These are phyloP conservation scores for Globisporangium middletonii DNA, from an alignment of 352 stramenopile species.

Conservation along the genomic window DNA sequence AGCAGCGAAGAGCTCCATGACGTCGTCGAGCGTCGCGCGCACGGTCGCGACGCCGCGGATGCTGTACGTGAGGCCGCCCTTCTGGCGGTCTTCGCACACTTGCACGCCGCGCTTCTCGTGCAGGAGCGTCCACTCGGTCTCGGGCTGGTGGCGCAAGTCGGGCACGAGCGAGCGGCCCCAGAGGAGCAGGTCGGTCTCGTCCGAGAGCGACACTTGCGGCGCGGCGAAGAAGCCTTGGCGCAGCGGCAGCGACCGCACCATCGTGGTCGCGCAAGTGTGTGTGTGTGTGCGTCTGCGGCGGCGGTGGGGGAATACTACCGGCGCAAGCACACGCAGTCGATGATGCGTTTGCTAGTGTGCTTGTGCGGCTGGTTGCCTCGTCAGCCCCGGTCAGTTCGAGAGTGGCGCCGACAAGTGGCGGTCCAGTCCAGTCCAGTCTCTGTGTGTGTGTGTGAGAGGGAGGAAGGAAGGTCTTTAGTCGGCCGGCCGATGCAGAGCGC, in stretches of 20 bases:
- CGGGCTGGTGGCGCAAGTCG: slow-evolving; percentile 58
- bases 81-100: slow-evolving; percentile 73
- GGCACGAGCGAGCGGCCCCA: slow-evolving; percentile 70
- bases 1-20: slow-evolving; percentile 76
- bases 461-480: no score
- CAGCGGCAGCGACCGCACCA: slow-evolving; percentile 76
- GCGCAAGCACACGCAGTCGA: neutral
- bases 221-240: slow-evolving; percentile 72
- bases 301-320: neutral
- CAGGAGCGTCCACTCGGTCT: slow-evolving; percentile 74
- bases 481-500: no score
- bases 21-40: slow-evolving; percentile 53
- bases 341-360: no score
- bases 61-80: slow-evolving; percentile 77
- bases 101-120: slow-evolving; percentile 68
- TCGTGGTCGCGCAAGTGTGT: slow-evolving; percentile 14
- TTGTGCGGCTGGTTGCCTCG: neutral
- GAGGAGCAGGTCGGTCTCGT: slow-evolving; percentile 65
- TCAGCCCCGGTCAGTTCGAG: no score
- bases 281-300: neutral
- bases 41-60: slow-evolving; percentile 55
- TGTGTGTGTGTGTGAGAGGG: no score
- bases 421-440: no score
- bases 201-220: slow-evolving; percentile 45
- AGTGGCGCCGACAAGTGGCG: no score